These are phyloP conservation scores for Ambispora gerdemannii DNA, from an alignment of 192 early-diverging fungal genomes.

Conservation along the genomic window DNA sequence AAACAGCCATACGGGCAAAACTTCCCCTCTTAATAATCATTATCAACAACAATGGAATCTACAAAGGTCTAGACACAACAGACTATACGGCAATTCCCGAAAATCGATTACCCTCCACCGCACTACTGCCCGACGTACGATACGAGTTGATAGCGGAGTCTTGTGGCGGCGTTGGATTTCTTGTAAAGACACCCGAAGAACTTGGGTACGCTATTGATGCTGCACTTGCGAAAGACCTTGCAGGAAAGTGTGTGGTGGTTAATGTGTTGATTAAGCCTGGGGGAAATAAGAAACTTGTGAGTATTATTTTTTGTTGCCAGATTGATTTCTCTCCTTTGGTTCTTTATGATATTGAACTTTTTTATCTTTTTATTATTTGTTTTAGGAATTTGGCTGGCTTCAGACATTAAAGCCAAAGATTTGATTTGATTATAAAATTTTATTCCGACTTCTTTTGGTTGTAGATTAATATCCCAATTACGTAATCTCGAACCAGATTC, in stretches of 20 bases:
- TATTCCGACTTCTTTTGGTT: too few species aligned
- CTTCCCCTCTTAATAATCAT: constrained; percentile 69
- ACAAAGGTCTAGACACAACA: constrained; percentile 57
- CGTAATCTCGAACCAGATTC: too few species aligned
- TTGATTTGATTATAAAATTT: too few species aligned
- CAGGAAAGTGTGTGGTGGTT: constrained; percentile 55
- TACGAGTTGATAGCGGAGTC: constrained; percentile 70
- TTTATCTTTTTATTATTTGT: too few species aligned
- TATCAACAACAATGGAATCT: constrained; percentile 78
- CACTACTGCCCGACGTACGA: constrained; percentile 59
- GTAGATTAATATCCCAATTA: too few species aligned
- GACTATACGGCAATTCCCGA: constrained; percentile 44
- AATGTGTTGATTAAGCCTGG: constrained; percentile 67
- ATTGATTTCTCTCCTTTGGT: too few species aligned
- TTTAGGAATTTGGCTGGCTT: too few species aligned
- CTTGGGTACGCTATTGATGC: constrained; percentile 47
- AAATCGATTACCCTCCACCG: constrained; percentile 56
- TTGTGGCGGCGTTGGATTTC: constrained; percentile 57
- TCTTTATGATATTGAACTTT: too few species aligned
- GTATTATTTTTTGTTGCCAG: too few species aligned
- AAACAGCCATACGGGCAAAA: constrained; percentile 60
- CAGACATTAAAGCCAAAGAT: too few species aligned
- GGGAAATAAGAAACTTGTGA: constrained; percentile 53
- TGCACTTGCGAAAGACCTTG: constrained; percentile 35
- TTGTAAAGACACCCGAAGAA: constrained; percentile 56